Evolutionary conservation across 768 basidiomycete genomes (phyloP), one percentile per base, ranked within the genome.

Genomic region (Strobilomyces dryophilus): DNA sequence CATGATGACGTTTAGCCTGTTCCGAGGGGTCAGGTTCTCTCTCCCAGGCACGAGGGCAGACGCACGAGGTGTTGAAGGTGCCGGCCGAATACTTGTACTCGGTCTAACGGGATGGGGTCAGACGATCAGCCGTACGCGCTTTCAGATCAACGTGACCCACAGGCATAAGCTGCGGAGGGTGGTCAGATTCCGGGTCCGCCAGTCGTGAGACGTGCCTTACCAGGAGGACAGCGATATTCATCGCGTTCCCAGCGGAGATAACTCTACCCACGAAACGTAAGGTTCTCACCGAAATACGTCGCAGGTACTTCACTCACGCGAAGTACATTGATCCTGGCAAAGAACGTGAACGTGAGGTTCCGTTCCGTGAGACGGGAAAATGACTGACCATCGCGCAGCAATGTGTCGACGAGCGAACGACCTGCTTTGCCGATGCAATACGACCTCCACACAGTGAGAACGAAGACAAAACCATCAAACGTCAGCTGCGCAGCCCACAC

Each of bases 401-500:
- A 20, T 11, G 54, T 37, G 9, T 62, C 50, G 21, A 60, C 21
- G n/a, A 62, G 45, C 29, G 27, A 54, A 36, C 48, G 41, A 4
- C 46, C n/a, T 15, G 26, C 4, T n/a, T 1, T 53, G 2, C 61
- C 32, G 27, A 55, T 26, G 37, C 34, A 26, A n/a, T 21, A 53
- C 1, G 57, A 49, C 47, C 43, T 61, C 53, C 56, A 53, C 4
- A 63, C 29, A 4, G 60, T 68, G 8, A 68, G 45, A 17, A 41
- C 11, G 51, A 67, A 67, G 17, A 64, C 44, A 39, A 60, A 20
- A 10, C 50, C 14, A 26, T 67, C 64, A 39, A 66, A 67, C 10
- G 49, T 42, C 20, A 68, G 47, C 34, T 60, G 54, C 17, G 45
- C 43, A 8, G 45, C 24, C 52, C 58, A 62, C 2, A 27, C 52